These are phyloP conservation scores for Hortiboletus campestris DNA, from an alignment of 768 basidiomycete species.

Conservation along the genomic window DNA sequence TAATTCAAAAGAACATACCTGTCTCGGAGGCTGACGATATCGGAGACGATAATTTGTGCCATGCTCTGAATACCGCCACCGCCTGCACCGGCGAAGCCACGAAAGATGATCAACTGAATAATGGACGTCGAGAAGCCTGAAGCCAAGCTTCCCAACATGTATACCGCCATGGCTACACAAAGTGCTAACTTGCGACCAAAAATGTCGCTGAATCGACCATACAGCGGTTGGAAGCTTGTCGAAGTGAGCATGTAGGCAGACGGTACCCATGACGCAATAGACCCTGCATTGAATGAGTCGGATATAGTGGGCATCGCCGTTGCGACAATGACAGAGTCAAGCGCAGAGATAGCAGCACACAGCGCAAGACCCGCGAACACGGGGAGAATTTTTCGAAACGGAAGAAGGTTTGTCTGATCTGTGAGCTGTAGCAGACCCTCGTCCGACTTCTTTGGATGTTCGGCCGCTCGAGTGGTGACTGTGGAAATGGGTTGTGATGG, in stretches of 20 bases:
- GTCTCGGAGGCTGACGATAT: slow-evolving; percentile 68
- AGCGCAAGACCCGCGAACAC: slow-evolving; percentile 61
- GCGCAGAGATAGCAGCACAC: slow-evolving; percentile 58
- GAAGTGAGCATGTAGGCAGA: slow-evolving; percentile 69
- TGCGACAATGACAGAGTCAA: slow-evolving; percentile 73
- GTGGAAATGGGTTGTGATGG: slow-evolving; percentile 5
- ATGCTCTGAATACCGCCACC: slow-evolving; percentile 71
- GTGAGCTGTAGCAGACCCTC: slow-evolving; percentile 38
- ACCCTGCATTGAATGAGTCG: slow-evolving; percentile 53
- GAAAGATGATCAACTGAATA: slow-evolving; percentile 64
- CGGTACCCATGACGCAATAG: slow-evolving; percentile 60
- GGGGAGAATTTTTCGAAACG: slow-evolving; percentile 58
- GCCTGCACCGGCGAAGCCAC: slow-evolving; percentile 67
- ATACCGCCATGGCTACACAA: slow-evolving; percentile 56
- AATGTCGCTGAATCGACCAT: slow-evolving; percentile 65
- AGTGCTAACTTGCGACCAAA: slow-evolving; percentile 65
- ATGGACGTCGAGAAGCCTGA: slow-evolving; percentile 68
- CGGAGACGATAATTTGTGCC: slow-evolving; percentile 69
- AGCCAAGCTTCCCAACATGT: slow-evolving; percentile 62
- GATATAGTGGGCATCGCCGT: slow-evolving; percentile 75
- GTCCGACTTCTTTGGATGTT: background rate
- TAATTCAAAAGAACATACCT: slow-evolving; percentile 37
- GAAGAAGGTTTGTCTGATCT: slow-evolving; percentile 77
- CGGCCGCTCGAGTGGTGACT: background rate
- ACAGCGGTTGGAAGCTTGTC: slow-evolving; percentile 38